phyloP scores from a whole-genome alignment of 148 eudicot genomes.

The Fagopyrum esculentum region DNA sequence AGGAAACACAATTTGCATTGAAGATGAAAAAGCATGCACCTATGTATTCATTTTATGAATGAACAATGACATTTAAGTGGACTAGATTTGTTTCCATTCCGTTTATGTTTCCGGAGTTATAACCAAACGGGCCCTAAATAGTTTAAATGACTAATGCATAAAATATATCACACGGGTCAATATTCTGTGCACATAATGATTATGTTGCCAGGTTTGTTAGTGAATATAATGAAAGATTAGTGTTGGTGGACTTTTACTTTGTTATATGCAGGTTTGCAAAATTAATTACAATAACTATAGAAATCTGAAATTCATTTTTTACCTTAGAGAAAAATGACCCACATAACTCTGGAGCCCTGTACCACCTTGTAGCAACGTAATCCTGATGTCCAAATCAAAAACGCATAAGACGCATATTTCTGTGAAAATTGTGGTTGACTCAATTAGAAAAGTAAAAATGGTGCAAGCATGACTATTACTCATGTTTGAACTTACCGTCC shows the following conservation, averaged over 20 bases:
- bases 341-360: constrained; percentile 68
- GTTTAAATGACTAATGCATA: background rate
- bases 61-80: no score
- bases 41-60: no score
- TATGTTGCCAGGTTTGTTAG: background rate
- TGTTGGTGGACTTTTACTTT: background rate
- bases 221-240: background rate
- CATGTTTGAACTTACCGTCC: constrained; percentile 41
- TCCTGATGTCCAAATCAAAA: constrained; percentile 33
- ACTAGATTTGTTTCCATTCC: no score
- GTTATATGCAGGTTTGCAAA: background rate
- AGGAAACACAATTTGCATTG: no score
- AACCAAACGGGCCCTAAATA: background rate
- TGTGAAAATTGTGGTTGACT: background rate
- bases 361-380: constrained; percentile 78
- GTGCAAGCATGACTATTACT: background rate
- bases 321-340: constrained; percentile 72
- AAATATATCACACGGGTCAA: background rate
- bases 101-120: no score
- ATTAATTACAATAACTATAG: background rate
- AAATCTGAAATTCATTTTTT: constrained; percentile 5
- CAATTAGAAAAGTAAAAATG: background rate
- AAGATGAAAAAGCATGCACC: no score
- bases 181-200: background rate
- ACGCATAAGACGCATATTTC: background rate